Base-by-base conservation (phyloP, 1,284 basidiomycete species). In the Ustilago loliicola region DNA sequence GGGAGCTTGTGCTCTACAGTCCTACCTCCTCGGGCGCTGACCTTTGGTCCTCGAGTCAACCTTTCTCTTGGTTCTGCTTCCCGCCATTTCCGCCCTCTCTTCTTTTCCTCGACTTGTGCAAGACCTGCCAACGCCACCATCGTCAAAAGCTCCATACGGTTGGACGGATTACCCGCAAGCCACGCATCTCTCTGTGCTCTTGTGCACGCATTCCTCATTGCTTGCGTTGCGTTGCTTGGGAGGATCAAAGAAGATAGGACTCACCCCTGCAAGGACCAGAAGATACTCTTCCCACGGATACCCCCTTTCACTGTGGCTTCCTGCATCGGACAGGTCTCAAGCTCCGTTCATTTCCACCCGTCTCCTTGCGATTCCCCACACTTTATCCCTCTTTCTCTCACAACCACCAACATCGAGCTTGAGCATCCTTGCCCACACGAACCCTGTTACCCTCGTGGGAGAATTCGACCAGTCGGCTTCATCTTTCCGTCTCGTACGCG, bases 91-190 rank as follows among this genome's bases (percentile, higher is more conserved):
- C 53, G 53, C 53, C n/a, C 32, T 17, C 5, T 40, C 30, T 17
- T 19, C n/a, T n/a, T 36, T 15, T n/a, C 27, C 29, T n/a, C 30
- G 6, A 30, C 10, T 21, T 48, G 48, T 27, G 27, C 48, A 23
- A 29, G 48, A 27, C 48, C 15, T 48, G 9, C 7, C 25, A 29
- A 50, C 48, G 48, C 48, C 48, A 50, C 48, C 48, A 50, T 50
- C 48, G 40, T 42, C 13, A 42, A 50, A 32, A 1, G 25, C 50
- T 17, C 8, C 6, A n/a, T 30, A 30, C 30, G 19, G 29, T 53
- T 45, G 17, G n/a, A n/a, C 51, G 17, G 7, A 19, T 55, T 55
- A 40, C 21, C 53, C 53, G 53, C 53, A 40, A 40, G 51, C 48
- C 48, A 50, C 15, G 5, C 4, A 10, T 7, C 34, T 36, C 34